Conservation (phyloP, 2,329 filamentous ascomycete genomes). For the Diaporthe longicolla region DNA sequence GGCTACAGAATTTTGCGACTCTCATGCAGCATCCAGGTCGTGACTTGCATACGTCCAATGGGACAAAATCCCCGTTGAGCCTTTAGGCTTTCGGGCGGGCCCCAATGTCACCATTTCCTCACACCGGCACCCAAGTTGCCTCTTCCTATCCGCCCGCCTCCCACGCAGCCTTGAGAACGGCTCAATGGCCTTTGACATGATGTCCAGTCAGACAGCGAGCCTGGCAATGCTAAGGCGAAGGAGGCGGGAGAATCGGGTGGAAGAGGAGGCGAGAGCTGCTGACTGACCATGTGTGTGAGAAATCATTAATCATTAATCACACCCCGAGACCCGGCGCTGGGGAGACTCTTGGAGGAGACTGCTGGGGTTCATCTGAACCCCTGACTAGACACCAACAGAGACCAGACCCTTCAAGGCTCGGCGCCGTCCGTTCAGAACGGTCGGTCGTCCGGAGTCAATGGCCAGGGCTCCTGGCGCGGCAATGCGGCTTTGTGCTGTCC, state of each 20-base stretch:
- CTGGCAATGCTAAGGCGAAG: neutral
- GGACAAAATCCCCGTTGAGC: constrained; percentile 35
- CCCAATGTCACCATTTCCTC: constrained; percentile 36
- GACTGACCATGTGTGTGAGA: constrained; percentile 29
- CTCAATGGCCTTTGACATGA: constrained; percentile 9
- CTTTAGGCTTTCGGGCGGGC: constrained; percentile 42
- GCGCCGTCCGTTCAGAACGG: constrained; percentile 13
- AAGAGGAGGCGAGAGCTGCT: constrained; percentile 19
- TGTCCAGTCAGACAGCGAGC: constrained; percentile 6
- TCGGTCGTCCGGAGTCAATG: neutral
- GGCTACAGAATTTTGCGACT: constrained; percentile 46
- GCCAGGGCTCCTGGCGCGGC: constrained; percentile 8
- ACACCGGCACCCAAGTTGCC: constrained; percentile 1
- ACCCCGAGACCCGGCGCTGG: constrained; percentile 5
- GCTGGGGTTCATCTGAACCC: constrained; percentile 11
- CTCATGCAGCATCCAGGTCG: constrained; percentile 43
- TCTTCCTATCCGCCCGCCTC: constrained; percentile 27
- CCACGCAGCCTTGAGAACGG: neutral
- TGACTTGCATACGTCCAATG: constrained; percentile 42
- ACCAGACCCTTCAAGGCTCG: constrained; percentile 14
- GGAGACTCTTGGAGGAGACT: constrained; percentile 1
- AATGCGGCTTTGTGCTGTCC: neutral
- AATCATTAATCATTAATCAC: constrained; percentile 28
- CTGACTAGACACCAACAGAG: constrained; percentile 7
- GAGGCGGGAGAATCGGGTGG: neutral